These are phyloP conservation scores for Sarocladiaceae sp. DNA, from an alignment of 2,329 filamentous ascomycete species.

Conservation along the genomic window DNA sequence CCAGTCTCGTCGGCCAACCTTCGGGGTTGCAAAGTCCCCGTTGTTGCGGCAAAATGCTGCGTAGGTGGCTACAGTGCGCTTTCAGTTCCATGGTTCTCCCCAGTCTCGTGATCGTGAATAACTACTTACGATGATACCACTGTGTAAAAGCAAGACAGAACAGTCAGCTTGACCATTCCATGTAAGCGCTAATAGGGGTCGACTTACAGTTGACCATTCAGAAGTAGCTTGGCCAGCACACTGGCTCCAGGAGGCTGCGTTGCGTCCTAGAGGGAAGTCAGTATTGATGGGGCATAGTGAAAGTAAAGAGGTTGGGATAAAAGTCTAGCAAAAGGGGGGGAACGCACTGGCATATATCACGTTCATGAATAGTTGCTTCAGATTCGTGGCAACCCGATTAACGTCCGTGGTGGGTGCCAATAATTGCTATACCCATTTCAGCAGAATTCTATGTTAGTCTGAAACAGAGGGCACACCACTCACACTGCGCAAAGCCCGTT, in stretches of 20 bases:
- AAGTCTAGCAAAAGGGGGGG: too few species aligned
- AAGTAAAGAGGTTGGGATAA: not conserved
- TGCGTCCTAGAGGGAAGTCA: not conserved
- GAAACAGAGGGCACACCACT: constrained; percentile 9
- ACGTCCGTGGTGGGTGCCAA: not conserved
- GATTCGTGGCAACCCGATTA: not conserved
- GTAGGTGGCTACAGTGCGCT: constrained; percentile 24
- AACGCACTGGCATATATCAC: not conserved
- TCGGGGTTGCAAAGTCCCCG: constrained; percentile 27
- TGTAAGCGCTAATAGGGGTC: not conserved
- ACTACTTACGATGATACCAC: constrained; percentile 21
- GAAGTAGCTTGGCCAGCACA: not conserved
- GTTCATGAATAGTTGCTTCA: not conserved
- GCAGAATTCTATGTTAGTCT: not conserved
- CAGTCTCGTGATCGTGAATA: not conserved
- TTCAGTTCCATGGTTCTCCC: not conserved
- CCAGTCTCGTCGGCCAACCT: constrained; percentile 29
- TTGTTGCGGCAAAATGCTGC: constrained; percentile 36
- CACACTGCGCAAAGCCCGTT: constrained; percentile 25
- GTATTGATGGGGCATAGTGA: not conserved
- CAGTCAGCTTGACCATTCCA: not conserved
- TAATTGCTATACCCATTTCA: not conserved
- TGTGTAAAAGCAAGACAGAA: constrained; percentile 10
- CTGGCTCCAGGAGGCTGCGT: not conserved
- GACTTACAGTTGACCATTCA: not conserved